Base-by-base conservation (phyloP, 1,139 yeast genomes). In the Candida glucosophila region DNA sequence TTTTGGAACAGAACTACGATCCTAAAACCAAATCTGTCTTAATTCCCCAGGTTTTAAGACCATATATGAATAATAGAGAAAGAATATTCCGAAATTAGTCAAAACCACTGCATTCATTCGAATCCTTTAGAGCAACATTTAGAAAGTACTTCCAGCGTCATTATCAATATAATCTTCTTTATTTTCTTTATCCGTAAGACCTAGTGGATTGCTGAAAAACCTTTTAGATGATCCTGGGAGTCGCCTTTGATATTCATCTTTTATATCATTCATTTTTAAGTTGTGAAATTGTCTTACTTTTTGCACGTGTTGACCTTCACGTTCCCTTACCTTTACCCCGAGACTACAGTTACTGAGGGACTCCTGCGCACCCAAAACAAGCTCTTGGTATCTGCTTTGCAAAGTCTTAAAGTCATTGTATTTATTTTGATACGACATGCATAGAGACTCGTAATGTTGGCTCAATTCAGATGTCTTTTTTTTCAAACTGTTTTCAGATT, bases 1-100 rank as follows among this genome's bases (percentile, higher is more conserved):
- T 92, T 12, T 56, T 90, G 4, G 99, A 92, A 52, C 92, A 81
- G 44, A 68, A 68, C 41, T 90, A 81, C 45, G 81, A 88, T 34
- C 69, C 75, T 0, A 49, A 41, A 5, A 62, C 69, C 0, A 55
- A 72, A 13, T 49, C 63, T n/a, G 67, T 90, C 5, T 38, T 45
- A 6, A 67, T 90, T 26, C 98, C 98, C 1, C 50, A 63, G 26
- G 86, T 73, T 0, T 58, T 90, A 30, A 66, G 72, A 33, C 70
- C 70, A 4, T 80, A 54, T 40, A 77, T 81, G 88, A 83, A 72
- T 31, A 79, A 62, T 8, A 67, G 58, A 36, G 58, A 58, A 20
- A 49, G 44, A 31, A 67, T 69, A 9, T 26, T 19, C 16, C 36
- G 35, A 22, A 34, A 37, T 27, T 27, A 36, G 33, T 12, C 15